Evolutionary conservation across 2,329 filamentous ascomycete genomes (phyloP).

Genomic region (Pseudogymnoascus sp.): DNA sequence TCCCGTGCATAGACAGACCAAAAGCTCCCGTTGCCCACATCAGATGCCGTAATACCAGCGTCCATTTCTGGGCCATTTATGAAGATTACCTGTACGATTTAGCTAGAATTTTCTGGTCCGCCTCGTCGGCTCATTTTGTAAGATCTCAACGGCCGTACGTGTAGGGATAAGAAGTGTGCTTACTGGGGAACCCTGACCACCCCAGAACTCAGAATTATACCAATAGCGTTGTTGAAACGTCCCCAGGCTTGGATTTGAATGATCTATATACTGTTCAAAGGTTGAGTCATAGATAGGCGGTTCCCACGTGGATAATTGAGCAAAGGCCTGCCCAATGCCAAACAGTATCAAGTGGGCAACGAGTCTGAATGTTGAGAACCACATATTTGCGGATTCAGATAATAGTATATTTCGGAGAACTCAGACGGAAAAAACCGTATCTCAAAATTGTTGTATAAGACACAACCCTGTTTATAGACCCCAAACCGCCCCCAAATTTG

Average conservation of each 20-base stretch:
- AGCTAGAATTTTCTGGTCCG: conserved; percentile 43
- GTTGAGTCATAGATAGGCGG: background rate
- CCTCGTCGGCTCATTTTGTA: conserved; percentile 35
- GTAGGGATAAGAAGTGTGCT: background rate
- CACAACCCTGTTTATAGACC: background rate
- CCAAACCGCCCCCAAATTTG: background rate
- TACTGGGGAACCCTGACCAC: conserved; percentile 48
- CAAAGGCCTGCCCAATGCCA: background rate
- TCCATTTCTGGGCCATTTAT: conserved; percentile 42
- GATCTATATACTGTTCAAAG: conserved; percentile 53
- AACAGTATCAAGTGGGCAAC: background rate
- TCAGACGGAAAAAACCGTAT: background rate
- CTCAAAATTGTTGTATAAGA: background rate
- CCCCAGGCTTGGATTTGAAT: conserved; percentile 46
- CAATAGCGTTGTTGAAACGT: conserved; percentile 49
- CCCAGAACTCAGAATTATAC: conserved; percentile 45
- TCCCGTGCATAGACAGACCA: background rate
- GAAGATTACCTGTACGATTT: conserved; percentile 42
- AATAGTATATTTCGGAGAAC: background rate
- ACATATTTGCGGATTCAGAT: background rate
- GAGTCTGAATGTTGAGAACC: background rate
- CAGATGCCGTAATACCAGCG: conserved; percentile 49
- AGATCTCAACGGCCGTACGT: background rate
- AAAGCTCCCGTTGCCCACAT: conserved; percentile 25
- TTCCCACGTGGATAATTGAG: background rate